Evolutionary conservation across 1,284 basidiomycete genomes (phyloP).

Genomic region (Amylostereum chailletii): DNA sequence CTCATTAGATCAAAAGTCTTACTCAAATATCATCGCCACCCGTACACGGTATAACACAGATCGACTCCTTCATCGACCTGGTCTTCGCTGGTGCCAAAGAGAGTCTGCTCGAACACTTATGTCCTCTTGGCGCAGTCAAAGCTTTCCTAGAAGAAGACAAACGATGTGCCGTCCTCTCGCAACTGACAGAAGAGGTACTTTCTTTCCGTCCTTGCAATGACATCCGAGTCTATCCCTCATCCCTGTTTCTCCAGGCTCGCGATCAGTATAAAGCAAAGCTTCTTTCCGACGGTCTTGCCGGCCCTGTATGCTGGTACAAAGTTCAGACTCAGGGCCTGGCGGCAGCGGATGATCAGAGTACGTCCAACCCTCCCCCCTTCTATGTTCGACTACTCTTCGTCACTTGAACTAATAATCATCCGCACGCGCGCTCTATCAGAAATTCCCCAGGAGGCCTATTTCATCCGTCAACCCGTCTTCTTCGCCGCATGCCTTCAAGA

Average conservation of each 20-base stretch:
- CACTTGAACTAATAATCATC: not conserved
- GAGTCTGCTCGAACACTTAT: conserved; percentile 19
- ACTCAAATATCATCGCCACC: not conserved
- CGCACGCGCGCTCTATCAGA: conserved; percentile 5
- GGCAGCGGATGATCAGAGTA: conserved; percentile 18
- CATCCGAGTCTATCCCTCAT: too few species aligned
- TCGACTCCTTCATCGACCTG: conserved; percentile 22
- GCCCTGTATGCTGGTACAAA: conserved; percentile 21
- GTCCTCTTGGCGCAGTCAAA: conserved; percentile 17
- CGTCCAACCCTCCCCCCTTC: not conserved
- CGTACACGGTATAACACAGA: conserved; percentile 7
- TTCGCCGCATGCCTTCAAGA: conserved; percentile 17
- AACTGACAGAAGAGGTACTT: conserved; percentile 15
- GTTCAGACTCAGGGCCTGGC: conserved; percentile 14
- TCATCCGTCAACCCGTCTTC: conserved; percentile 15
- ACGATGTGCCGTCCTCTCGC: conserved; percentile 13
- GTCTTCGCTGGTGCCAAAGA: conserved; percentile 19
- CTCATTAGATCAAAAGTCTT: too few species aligned
- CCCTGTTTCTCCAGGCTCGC: not conserved
- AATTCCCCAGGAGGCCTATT: conserved; percentile 9
- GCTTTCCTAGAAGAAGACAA: conserved; percentile 18
- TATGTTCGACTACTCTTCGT: not conserved
- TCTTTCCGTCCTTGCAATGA: too few species aligned
- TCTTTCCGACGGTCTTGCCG: conserved; percentile 14
- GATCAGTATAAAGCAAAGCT: conserved; percentile 4